A percentile compares a stretch with the other conserved stretches of the same genome.
phyloP scores from a whole-genome alignment of 2,329 filamentous ascomycete genomes.

The Colletotrichum sp. region DNA sequence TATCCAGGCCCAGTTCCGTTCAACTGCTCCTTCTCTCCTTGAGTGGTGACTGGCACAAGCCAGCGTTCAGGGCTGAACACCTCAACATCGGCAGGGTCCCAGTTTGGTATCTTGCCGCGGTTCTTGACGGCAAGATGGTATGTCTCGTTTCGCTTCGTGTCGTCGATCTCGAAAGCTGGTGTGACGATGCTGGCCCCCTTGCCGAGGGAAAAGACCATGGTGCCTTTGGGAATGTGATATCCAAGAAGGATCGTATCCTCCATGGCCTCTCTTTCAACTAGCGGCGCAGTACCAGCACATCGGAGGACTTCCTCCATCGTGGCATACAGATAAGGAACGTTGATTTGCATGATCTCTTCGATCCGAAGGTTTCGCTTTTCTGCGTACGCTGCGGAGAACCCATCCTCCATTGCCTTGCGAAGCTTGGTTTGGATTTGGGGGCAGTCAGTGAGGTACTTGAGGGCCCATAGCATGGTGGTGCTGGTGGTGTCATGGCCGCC shows the following conservation, averaged over 20 bases:
- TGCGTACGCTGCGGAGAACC: constrained; percentile 21
- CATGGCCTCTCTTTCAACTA: constrained; percentile 26
- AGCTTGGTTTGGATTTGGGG: background rate
- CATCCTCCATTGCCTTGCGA: background rate
- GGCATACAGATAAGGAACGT: constrained; percentile 31
- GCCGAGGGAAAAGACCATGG: constrained; percentile 28
- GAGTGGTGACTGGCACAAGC: background rate
- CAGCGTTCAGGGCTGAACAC: constrained; percentile 3
- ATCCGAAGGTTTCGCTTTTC: constrained; percentile 22
- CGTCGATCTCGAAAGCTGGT: constrained; percentile 29
- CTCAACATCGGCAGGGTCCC: background rate
- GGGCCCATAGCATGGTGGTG: constrained; percentile 30
- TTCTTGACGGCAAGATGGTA: constrained; percentile 20
- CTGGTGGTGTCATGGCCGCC: constrained; percentile 34
- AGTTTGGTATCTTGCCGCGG: constrained; percentile 3
- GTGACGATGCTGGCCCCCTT: constrained; percentile 29
- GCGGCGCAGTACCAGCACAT: constrained; percentile 23
- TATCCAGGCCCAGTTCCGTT: constrained; percentile 23
- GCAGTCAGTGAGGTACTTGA: constrained; percentile 20
- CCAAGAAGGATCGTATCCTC: constrained; percentile 30
- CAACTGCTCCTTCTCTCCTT: background rate
- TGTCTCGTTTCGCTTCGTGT: constrained; percentile 26
- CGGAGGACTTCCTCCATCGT: constrained; percentile 33
- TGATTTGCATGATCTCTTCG: constrained; percentile 23
- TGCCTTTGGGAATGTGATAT: constrained; percentile 28